Evolutionary conservation across 768 basidiomycete species (phyloP).

Genomic region (Leccinum broughii): DNA sequence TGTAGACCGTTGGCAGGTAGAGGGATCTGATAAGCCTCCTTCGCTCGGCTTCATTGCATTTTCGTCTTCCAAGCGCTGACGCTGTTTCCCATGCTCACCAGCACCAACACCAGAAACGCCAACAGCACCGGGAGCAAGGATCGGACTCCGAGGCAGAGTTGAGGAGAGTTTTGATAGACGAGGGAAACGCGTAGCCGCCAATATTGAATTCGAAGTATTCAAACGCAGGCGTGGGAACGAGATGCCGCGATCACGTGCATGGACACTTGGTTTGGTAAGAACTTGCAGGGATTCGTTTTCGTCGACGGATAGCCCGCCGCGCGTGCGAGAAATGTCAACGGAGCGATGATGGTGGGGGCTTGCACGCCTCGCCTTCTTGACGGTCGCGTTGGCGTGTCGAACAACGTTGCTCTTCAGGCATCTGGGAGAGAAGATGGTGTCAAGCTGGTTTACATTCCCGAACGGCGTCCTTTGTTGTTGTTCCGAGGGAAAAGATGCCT

Average conservation of each 20-base stretch:
- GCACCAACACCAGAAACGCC: neutral
- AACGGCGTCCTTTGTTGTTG: constrained; percentile 1
- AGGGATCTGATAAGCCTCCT: neutral
- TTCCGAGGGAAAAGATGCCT: neutral
- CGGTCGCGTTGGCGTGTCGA: neutral
- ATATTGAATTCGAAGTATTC: neutral
- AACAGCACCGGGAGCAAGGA: neutral
- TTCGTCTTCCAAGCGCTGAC: neutral
- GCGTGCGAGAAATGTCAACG: neutral
- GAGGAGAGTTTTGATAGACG: constrained; percentile 10
- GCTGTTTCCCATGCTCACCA: neutral
- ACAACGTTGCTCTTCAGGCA: neutral
- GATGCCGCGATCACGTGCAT: constrained; percentile 6
- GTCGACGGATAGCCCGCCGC: constrained; percentile 6
- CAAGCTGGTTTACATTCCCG: neutral
- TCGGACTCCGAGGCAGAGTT: neutral
- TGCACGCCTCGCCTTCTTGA: constrained; percentile 11
- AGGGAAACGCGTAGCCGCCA: neutral
- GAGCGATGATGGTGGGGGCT: constrained; percentile 1
- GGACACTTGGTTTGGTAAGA: neutral
- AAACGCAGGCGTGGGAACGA: constrained; percentile 17
- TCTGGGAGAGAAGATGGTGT: neutral
- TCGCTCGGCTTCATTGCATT: neutral
- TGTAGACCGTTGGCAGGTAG: neutral
- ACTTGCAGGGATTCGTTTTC: constrained; percentile 20